Base-by-base conservation (phyloP, 2,329 filamentous ascomycete genomes). In the Sclerotinia nivalis region DNA sequence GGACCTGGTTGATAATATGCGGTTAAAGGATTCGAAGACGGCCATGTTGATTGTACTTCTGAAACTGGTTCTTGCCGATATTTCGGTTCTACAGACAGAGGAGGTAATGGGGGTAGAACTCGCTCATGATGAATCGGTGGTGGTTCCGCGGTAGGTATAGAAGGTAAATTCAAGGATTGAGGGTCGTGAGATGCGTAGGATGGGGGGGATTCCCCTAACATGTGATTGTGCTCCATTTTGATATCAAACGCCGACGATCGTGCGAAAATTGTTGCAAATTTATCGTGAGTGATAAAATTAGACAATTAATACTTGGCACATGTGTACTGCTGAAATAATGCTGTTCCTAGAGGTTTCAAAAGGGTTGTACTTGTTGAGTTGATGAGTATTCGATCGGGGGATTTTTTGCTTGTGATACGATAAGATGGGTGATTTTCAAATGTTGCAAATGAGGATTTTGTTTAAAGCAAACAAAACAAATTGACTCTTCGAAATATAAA, bases 1-100 rank as follows among this genome's bases (percentile, higher is more conserved):
- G 76, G 76, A 10, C 75, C 76, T 25, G 77, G 74, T 59, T 78
- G 76, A 64, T 78, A 78, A 70, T 78, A 78, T 52, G 76, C 76
- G 20, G 76, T 78, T 60, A 78, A 68, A 70, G 77, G 77, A 69
- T 79, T 79, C 31, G 76, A 77, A 20, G 76, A 78, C 8, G 77
- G 77, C 77, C 77, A 79, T 55, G 71, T 70, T 59, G 74, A 76
- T 62, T 72, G 73, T 49, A 74, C 69, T 37, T 77, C 76, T 22
- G 59, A 43, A 22, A 56, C 58, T 43, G 64, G 20, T 66, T 75
- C 76, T 31, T 73, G 52, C 55, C 74, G 72, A 55, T 70, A 72
- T 70, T 74, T 70, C 20, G 67, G 47, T 34, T 78, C 76, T 72
- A 71, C 43, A 20, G 72, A 72, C 31, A 74, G 69, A n/a, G 70